These are phyloP conservation scores for Paramyrothecium sp. DNA, from an alignment of 2,329 filamentous ascomycete genomes.

Conservation along the genomic window DNA sequence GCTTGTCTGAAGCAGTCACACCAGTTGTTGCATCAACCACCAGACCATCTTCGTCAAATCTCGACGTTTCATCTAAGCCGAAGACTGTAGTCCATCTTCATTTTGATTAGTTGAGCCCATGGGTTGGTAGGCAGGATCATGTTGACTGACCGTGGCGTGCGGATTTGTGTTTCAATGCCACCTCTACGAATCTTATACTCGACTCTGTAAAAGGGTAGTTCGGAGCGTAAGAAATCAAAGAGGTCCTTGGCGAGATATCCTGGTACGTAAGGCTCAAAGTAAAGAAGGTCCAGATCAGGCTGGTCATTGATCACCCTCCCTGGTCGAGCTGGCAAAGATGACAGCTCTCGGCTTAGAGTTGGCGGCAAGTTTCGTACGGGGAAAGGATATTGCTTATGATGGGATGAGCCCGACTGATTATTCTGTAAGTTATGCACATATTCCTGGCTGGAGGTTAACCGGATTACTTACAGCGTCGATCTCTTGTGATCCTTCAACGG, in stretches of 20 bases:
- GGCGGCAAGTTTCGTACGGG: constrained; percentile 43
- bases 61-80: constrained; percentile 60
- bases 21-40: constrained; percentile 43
- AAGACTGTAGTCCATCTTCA: constrained; percentile 53
- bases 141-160: constrained; percentile 42
- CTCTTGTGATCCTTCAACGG: neutral
- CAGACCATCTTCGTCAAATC: constrained; percentile 46
- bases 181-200: constrained; percentile 70
- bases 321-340: constrained; percentile 48
- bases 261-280: constrained; percentile 72
- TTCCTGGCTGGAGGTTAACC: constrained; percentile 2
- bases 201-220: constrained; percentile 75
- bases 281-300: constrained; percentile 69
- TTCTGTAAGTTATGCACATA: neutral
- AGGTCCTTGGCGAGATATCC: constrained; percentile 52
- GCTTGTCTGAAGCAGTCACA: constrained; percentile 46
- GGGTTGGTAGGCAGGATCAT: neutral
- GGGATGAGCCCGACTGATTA: constrained; percentile 26
- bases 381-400: constrained; percentile 48
- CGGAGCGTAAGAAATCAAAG: constrained; percentile 69
- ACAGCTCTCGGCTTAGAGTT: constrained; percentile 35
- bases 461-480: neutral
- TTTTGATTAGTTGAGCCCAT: constrained; percentile 1
- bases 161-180: constrained; percentile 59
- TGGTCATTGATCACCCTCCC: constrained; percentile 62